These are phyloP conservation scores for Aspergillus saccharolyticus DNA, from an alignment of 495 filamentous ascomycete genomes.

Conservation along the genomic window DNA sequence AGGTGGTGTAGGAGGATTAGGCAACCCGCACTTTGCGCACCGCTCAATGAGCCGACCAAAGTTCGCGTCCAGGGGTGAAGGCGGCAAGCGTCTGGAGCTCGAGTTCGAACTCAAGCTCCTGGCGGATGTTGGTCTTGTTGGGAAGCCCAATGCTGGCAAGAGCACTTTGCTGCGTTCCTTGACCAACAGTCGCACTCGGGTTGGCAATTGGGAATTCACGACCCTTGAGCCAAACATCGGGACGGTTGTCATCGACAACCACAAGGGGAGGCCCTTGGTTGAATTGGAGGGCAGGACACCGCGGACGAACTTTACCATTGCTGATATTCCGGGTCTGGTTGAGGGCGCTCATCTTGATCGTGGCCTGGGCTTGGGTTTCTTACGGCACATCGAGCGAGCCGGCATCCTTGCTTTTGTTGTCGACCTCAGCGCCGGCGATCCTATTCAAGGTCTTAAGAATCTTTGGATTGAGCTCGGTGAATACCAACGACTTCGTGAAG, in stretches of 20 bases:
- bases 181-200: constrained; percentile 76
- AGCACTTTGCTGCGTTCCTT: constrained; percentile 85
- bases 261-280: constrained; percentile 61
- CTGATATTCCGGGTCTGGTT: constrained; percentile 92
- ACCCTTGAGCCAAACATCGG: constrained; percentile 92
- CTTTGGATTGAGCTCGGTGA: constrained; percentile 86
- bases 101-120: constrained; percentile 92
- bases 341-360: constrained; percentile 87
- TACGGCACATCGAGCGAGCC: constrained; percentile 91
- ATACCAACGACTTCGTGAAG: constrained; percentile 70
- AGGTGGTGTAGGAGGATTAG: constrained; percentile 82
- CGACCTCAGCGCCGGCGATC: constrained; percentile 75
- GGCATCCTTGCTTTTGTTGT: constrained; percentile 90
- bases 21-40: constrained; percentile 87
- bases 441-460: constrained; percentile 66
- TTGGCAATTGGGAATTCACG: constrained; percentile 96
- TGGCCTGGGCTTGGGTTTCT: constrained; percentile 84
- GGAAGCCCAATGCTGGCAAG: constrained; percentile 93
- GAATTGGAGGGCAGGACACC: constrained; percentile 32
- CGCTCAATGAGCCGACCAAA: constrained; percentile 64
- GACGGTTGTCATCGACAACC: constrained; percentile 84
- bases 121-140: constrained; percentile 90
- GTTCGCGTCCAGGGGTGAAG: constrained; percentile 82
- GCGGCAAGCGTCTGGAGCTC: constrained; percentile 68
- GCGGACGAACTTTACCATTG: constrained; percentile 81